Evolutionary conservation across 225 moss, liverwort and hornwort species (phyloP), one percentile per base, ranked within the genome.

Genomic region (Bryum argenteum): DNA sequence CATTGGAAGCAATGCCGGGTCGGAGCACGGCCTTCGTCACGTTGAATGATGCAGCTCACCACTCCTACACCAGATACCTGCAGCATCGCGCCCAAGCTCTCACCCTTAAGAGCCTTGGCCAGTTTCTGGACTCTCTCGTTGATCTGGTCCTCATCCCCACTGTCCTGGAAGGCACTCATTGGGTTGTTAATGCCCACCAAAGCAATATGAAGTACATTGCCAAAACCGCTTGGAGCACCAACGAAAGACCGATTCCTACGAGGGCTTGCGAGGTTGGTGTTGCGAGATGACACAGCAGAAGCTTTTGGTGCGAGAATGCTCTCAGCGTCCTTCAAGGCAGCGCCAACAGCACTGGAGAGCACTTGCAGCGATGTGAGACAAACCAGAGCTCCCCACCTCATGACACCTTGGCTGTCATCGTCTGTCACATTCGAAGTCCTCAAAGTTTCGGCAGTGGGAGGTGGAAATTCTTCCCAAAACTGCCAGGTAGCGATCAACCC

Each of bases 1-100:
- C 97, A 98, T 66, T 94, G 88, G 71, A 98, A 98, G 84, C 92
- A 98, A 71, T 98, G 97, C 43, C 97, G 89, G 11, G 94, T 98
- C 19, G 94, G 91, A 28, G 89, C 80, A 62, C 97, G 92, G 52
- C 97, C 97, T 87, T 98, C 97, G 59, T 98, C 97, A 74, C 97
- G 90, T 64, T 98, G 97, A 50, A 98, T 91, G 56, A 98, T 92
- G 69, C 94, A 94, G 85, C 97, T 98, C 55, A 98, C 92, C 21
- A 94, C 89, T 11, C 92, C 94, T 6, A 98, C 97, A 60, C 91
- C 94, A 23, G 97, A 92, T 17, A 88, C 79, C 66, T 91, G 87
- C 12, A 98, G 83, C 84, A 89, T 88, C 21, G 94, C 85, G 47
- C 92, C 91, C 58, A 98, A 78, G 75, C 97, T 94, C 82, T 98